Conservation (phyloP, 1,139 yeast genomes). For the Nakaseomyces glabratus region DNA sequence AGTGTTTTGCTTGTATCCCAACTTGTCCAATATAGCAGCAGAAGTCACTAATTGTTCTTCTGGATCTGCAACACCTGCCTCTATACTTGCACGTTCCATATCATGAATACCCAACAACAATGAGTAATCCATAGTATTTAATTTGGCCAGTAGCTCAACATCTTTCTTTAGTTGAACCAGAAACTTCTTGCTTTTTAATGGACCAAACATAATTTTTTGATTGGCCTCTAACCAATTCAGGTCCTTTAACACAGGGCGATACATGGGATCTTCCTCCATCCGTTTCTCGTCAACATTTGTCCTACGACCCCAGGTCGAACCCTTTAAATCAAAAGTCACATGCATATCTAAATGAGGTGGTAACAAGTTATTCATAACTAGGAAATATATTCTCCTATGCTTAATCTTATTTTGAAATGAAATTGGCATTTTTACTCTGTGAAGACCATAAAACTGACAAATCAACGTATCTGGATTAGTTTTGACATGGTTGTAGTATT, state of each 20-base stretch:
- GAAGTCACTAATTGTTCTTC: conserved; percentile 6
- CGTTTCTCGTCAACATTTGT: conserved; percentile 33
- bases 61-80: conserved; percentile 6
- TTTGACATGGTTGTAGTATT: conserved; percentile 74
- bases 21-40: neutral
- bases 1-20: conserved; percentile 6
- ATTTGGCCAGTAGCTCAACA: conserved; percentile 56
- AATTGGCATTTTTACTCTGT: conserved; percentile 83
- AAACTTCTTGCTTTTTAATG: conserved; percentile 50
- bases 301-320: conserved; percentile 80
- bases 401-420: conserved; percentile 38
- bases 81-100: conserved; percentile 34
- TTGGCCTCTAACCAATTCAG: conserved; percentile 72
- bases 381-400: conserved; percentile 76
- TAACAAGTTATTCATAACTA: conserved; percentile 94
- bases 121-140: conserved; percentile 94
- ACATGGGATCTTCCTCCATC: conserved; percentile 14
- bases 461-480: conserved; percentile 79
- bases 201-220: conserved; percentile 62
- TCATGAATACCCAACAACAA: conserved; percentile 83
- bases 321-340: conserved; percentile 81
- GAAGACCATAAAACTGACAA: conserved; percentile 92
- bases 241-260: conserved; percentile 57
- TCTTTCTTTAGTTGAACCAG: conserved; percentile 66
- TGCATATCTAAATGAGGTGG: conserved; percentile 92